A percentile compares a stretch with the other conserved stretches of the same genome.
phyloP scores from a whole-genome alignment of 2,329 filamentous ascomycete genomes.

The Botrytis fabae region DNA sequence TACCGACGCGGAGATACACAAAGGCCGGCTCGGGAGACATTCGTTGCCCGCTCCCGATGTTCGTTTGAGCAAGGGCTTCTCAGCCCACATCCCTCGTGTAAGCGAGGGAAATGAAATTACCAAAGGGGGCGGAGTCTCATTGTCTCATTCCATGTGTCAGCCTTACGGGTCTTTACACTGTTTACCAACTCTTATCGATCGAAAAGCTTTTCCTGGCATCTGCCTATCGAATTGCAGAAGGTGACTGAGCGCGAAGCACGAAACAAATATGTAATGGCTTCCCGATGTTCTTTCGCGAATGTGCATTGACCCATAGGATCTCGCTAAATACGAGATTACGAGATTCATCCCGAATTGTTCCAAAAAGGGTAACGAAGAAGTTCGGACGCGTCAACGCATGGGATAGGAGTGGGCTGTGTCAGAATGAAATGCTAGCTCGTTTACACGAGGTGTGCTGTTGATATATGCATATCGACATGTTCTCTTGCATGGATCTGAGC shows the following conservation, averaged over 20 bases:
- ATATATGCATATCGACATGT: background rate
- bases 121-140: background rate
- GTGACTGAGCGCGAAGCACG: background rate
- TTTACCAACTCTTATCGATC: background rate
- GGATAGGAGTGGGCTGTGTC: background rate
- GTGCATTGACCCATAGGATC: conserved; percentile 1
- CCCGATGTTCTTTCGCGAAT: background rate
- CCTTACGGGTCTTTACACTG: background rate
- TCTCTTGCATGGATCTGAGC: background rate
- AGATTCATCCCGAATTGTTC: background rate
- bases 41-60: conserved; percentile 1
- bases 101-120: background rate
- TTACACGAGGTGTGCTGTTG: background rate
- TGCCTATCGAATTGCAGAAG: background rate
- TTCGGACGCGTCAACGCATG: background rate
- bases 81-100: background rate
- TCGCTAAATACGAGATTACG: background rate
- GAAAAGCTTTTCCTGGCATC: background rate
- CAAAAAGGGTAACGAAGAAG: background rate
- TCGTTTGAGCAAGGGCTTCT: background rate
- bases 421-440: background rate
- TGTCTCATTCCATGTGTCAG: conserved; percentile 1
- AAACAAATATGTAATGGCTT: background rate
- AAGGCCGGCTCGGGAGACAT: background rate
- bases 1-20: background rate